Base-by-base conservation (phyloP, 768 basidiomycete species). In the Artomyces pyxidatus region DNA sequence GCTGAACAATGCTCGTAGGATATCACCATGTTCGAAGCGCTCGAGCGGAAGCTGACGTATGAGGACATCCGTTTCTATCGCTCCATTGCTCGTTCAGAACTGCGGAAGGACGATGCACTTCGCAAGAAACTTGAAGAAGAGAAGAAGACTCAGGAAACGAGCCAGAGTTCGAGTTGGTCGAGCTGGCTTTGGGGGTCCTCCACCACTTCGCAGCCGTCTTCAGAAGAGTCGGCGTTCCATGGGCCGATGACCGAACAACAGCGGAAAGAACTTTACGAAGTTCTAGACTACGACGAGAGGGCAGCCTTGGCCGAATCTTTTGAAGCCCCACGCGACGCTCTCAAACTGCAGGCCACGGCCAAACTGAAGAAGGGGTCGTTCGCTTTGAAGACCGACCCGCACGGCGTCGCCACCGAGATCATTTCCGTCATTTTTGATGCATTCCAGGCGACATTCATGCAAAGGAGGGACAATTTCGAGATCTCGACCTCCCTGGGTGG, bases 21-120 rank as follows among this genome's bases (percentile, higher is more conserved):
- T 49, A 47, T 65, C 30, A 60, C 65, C 54, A 68, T 60, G 6
- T 68, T 94, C 26, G 76, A 82, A 40, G 70, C 66, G 0, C 68
- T 98, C 48, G 96, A 99, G 64, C 71, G 64, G 55, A 91, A 90
- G 62, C 73, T 98, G 25, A 76, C 83, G 0, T 98, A 97, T 57
- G 91, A 95, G 64, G 96, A 98, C 59, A 83, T 99, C 44, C 84
- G 95, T 3, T 96, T 97, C 68, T 99, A 98, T 68, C 82, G 96
- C 27, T 97, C 93, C 3, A 90, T 98, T 52, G 89, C 92, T 0
- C 83, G 89, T 23, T 91, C 91, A 2, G 81, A 81, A 55, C 72
- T 95, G 14, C 81, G 85, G 58, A 92, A 97, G 63, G 92, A 98
- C 58, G 73, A 80, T 19, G 88, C 81, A 2, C 68, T 84, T 29